Evolutionary conservation across 441 rosid species (phyloP), one percentile per base, ranked within the genome.

Genomic region (Croton laevigatus): DNA sequence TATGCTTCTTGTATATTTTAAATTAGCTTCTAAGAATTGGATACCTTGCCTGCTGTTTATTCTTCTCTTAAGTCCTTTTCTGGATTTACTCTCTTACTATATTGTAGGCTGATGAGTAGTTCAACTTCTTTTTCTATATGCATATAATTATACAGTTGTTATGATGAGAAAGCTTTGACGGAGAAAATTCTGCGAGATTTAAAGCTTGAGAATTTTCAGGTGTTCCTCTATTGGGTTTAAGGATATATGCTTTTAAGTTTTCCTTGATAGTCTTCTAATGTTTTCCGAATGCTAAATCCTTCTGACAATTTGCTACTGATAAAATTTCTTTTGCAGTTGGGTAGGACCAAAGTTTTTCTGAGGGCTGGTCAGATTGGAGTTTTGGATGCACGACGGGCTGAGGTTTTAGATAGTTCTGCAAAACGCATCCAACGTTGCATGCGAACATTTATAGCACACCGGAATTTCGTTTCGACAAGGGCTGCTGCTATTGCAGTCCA

Each of bases 281-380:
- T 73, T 76, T 65, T 66, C 34, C 52, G 10, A 51, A 27, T 22
- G 13, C 53, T 58, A 19, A 49, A 20, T 70, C 19, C 13, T 65
- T 60, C 48, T 63, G 57, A 60, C 12, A 22, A 42, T 68, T 20
- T 34, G 69, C 8, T 42, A 12, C 64, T 69, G 42, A 36, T 46
- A 71, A 20, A 63, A 63, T 22, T 66, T 76, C 20, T 71, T 75
- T 66, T 80, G 77, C 86, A 96, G 99, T 79, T 93, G 82, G 99
- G 99, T 19, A 88, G 73, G 85, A 88, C 89, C 62, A 96, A 96
- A 81, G 99, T 96, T 58, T 96, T 91, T 81, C 97, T 96, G 45
- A 87, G 99, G 81, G 96, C 98, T 79, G 97, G 99, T 74, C 98
- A 96, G 83, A 93, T 96, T 81, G 99, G 97, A 46, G 75, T 85